Base-by-base conservation (phyloP, 2,329 filamentous ascomycete species). In the Colletotrichum magnum region DNA sequence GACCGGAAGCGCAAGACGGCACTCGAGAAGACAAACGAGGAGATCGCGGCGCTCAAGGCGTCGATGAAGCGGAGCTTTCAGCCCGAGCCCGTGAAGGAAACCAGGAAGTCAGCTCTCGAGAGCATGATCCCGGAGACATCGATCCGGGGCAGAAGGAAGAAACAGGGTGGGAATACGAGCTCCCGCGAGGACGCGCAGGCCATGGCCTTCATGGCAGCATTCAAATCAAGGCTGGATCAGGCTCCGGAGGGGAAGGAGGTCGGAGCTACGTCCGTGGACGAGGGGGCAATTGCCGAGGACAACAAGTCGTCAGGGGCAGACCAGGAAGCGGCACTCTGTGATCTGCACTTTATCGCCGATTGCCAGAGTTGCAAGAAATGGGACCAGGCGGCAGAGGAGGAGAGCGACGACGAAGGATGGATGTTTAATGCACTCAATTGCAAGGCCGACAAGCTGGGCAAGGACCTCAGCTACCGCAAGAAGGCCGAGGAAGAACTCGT, bases 271-370 rank as follows among this genome's bases (percentile, higher is more conserved):
- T 67, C 64, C 36, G 64, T 63, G 9, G 73, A 76, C 10, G 75
- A 77, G 13, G 76, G 76, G 39, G 73, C 73, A 5, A 74, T 74
- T 45, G 75, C 73, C 6, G 71, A 71, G 41, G 63, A 70, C 32
- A 36, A 36, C 32, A 36, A 36, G 1, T 66, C 39, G 6, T 71
- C 48, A 18, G 73, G 72, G 77, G 86, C 87, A 18, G 91, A 91
- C 3, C 89, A 92, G 47, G 94, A 97, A 77, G 91, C 90, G 3
- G 87, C 87, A 58, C 85, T 97, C 4, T 99, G 96, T 77, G 96
- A 98, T 78, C 83, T 99, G 43, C 96, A 99, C 79, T 99, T 98
- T 79, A 97, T 99, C 72, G 93, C 93, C 57, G 93, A 97, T 75
- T 99, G 96, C 79, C 94, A 97, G 77, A 97, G 94, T 52, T 98